Evolutionary conservation across 1,139 yeast genomes (phyloP), one percentile per base, ranked within the genome.

Genomic region (Taphrina confusa): DNA sequence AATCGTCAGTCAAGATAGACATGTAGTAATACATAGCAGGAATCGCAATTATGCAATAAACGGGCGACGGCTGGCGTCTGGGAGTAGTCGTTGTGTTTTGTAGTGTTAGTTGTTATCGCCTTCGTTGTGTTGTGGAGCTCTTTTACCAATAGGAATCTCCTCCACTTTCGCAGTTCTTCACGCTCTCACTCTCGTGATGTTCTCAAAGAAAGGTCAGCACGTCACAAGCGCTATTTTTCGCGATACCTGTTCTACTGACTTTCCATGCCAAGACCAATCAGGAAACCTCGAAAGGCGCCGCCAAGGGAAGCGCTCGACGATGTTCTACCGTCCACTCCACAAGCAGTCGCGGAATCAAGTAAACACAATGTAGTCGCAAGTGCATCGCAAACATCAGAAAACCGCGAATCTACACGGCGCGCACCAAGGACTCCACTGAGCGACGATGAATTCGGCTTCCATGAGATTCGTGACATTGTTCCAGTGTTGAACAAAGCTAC

Each of bases 381-480:
- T 3, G 4, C 18, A 18, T 18, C 23, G 20, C 42, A 37, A 37
- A 37, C 42, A 37, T 25, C 42, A 37, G 20, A 37, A 37, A 22
- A 37, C 9, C 42, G 42, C 42, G 42, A 6, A 37, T 5, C n/a
- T 4, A 11, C 42, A 14, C 25, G 9, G 9, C 42, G 42, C 42
- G 42, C 42, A 18, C 25, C 42, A 6, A 37, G 42, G 42, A 37
- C 42, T 4, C 42, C 42, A 1, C n/a, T 14, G 22, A 45, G 50
- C 23, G 50, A 45, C 25, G 50, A 45, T 28, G 50, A 45, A 45
- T 45, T 45, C n/a, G 50, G 50, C 4, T 45, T 45, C 50, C 20
- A 20, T 16, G 23, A 45, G 14, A 8, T 45, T 23, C 50, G 31
- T 8, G 36, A 45, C 31, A 18, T 45, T 18, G 20, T 23, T 8